phyloP scores from a whole-genome alignment of 305 asterid genomes.

The Fraxinus baroniana region DNA sequence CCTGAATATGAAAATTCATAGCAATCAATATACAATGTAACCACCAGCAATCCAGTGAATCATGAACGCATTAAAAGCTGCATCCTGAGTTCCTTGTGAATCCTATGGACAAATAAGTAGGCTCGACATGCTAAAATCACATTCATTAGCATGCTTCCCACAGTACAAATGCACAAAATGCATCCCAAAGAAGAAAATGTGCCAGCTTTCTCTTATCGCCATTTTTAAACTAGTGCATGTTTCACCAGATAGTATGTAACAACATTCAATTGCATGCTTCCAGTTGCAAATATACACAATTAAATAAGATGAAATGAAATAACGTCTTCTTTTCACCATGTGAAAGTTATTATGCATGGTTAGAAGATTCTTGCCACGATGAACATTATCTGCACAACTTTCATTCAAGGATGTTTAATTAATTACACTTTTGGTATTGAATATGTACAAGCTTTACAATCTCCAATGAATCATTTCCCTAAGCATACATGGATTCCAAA shows the following conservation, averaged over 20 bases:
- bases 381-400: not conserved
- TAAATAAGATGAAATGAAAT: not conserved
- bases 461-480: not conserved
- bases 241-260: not conserved
- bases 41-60: not conserved
- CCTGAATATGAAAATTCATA: conserved; percentile 40
- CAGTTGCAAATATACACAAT: not conserved
- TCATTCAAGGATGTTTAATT: not conserved
- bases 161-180: not conserved
- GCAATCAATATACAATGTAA: not conserved
- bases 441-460: not conserved
- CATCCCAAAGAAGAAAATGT: not conserved
- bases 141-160: not conserved
- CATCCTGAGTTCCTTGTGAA: not conserved
- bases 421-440: not conserved
- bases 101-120: not conserved
- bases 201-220: not conserved
- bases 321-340: not conserved
- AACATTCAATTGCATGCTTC: not conserved
- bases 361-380: not conserved
- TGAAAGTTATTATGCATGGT: not conserved
- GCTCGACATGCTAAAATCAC: not conserved
- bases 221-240: not conserved
- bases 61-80: not conserved
- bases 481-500: not conserved